Conservation (phyloP, 1,139 yeast genomes). For the Zygosaccharomyces sapae region DNA sequence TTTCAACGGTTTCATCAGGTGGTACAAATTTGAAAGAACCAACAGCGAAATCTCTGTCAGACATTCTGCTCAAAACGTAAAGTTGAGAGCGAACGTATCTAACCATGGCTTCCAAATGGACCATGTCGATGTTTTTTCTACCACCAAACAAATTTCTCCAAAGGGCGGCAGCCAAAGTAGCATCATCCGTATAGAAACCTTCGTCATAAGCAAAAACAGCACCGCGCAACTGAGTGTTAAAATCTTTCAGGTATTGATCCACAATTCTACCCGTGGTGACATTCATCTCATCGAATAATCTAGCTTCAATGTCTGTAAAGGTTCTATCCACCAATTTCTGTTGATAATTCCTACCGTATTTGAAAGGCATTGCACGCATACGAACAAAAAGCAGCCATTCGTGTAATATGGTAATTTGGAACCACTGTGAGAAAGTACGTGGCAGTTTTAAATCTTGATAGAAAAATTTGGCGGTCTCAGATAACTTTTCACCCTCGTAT, state of each 20-base stretch:
- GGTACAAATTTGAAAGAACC: conserved; percentile 84
- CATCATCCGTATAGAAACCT: conserved; percentile 77
- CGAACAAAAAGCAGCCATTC: conserved; percentile 91
- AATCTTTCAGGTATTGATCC: conserved; percentile 83
- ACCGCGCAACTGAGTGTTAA: conserved; percentile 86
- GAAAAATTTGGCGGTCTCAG: conserved; percentile 63
- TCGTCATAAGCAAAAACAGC: conserved; percentile 88
- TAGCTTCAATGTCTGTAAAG: conserved; percentile 82
- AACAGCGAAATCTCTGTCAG: conserved; percentile 88
- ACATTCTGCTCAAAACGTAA: conserved; percentile 75
- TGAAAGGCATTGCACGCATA: conserved; percentile 93
- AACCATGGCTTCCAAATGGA: conserved; percentile 80
- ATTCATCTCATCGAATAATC: conserved; percentile 79
- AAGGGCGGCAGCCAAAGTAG: conserved; percentile 78
- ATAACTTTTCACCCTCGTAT: conserved; percentile 63
- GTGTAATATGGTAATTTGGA: conserved; percentile 83
- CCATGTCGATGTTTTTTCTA: conserved; percentile 72
- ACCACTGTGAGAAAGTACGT: conserved; percentile 88
- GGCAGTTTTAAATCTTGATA: conserved; percentile 81
- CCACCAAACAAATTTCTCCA: conserved; percentile 93
- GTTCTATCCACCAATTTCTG: conserved; percentile 86
- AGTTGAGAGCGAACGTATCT: conserved; percentile 86
- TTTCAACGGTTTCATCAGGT: conserved; percentile 73
- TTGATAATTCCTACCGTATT: conserved; percentile 84
- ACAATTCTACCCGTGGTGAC: conserved; percentile 80